Evolutionary conservation across 176 grass and related monocot genomes (phyloP), one percentile per base, ranked within the genome.

Genomic region (Oryza longistaminata): DNA sequence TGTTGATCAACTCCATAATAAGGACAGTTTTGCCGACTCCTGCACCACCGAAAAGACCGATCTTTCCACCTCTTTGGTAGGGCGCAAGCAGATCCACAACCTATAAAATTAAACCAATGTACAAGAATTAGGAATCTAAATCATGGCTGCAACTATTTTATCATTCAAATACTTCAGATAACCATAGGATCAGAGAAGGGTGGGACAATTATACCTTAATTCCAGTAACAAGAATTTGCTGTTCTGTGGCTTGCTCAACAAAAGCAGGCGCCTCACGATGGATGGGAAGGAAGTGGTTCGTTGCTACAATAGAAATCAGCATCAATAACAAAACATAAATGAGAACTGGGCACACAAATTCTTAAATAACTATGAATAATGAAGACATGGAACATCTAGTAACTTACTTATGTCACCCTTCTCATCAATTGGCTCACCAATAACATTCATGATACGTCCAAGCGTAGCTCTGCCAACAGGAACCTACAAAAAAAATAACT

Each of bases 11-110:
- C 84, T 97, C 90, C 95, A 97, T 97, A 24, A 97, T 97, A 79
- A 97, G 95, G 6, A 97, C 95, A 69, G 95, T 97, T 97, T 97
- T 97, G 44, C 95, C 95, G 13, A 97, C 95, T 86, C 95, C 95
- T 68, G 95, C 95, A 90, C 95, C 95, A 91, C 95, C 95, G 8
- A 97, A 97, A 50, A 97, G 95, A 85, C 92, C 95, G 76, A 97
- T 97, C 49, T 97, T 97, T 49, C 95, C 95, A 84, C 92, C 95
- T 81, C 90, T 93, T 89, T 97, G 95, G 89, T 94, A 97, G 9
- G 95, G 95, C 10, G 95, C 95, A 88, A 97, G 95, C 81, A 97
- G 89, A 91, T 97, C 92, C 65, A 97, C 95, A 0, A 97, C 95
- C 95, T 97, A 66, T 44, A 39, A 71, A 62, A 85, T 42, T 75